These are phyloP conservation scores for Novakomyces olei DNA, from an alignment of 805 yeast genomes.

Conservation along the genomic window DNA sequence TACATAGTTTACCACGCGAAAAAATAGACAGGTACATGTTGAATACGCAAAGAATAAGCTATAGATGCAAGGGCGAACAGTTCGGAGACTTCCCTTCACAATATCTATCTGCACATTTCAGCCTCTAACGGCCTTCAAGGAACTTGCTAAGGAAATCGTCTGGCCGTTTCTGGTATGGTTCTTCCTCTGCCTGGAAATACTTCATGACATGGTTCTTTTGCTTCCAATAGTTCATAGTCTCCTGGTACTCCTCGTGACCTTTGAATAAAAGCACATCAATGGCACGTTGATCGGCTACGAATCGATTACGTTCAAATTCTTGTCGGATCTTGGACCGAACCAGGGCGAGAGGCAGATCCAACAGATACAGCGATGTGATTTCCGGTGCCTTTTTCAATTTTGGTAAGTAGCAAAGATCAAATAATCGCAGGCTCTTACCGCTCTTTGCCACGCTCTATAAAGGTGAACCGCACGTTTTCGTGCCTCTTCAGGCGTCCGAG, in stretches of 20 bases:
- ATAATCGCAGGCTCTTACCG: background rate
- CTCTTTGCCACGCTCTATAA: background rate
- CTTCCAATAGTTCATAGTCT: background rate
- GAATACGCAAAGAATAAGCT: too few species aligned
- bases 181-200: too few species aligned
- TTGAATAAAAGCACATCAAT: slow-evolving; percentile 51
- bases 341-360: slow-evolving; percentile 55
- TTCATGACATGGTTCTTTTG: too few species aligned
- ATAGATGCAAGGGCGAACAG: too few species aligned
- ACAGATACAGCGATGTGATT: slow-evolving; percentile 41
- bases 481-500: background rate
- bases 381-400: slow-evolving; percentile 22
- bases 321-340: slow-evolving; percentile 71
- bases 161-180: too few species aligned
- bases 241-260: slow-evolving; percentile 77
- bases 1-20: too few species aligned
- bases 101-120: too few species aligned
- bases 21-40: too few species aligned
- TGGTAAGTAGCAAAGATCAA: background rate
- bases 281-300: slow-evolving; percentile 40
- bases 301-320: slow-evolving; percentile 71
- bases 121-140: too few species aligned
- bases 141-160: too few species aligned
- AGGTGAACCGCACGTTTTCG: background rate
- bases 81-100: too few species aligned